These are phyloP conservation scores for Suillus tomentosus DNA, from an alignment of 768 basidiomycete genomes.

Conservation along the genomic window DNA sequence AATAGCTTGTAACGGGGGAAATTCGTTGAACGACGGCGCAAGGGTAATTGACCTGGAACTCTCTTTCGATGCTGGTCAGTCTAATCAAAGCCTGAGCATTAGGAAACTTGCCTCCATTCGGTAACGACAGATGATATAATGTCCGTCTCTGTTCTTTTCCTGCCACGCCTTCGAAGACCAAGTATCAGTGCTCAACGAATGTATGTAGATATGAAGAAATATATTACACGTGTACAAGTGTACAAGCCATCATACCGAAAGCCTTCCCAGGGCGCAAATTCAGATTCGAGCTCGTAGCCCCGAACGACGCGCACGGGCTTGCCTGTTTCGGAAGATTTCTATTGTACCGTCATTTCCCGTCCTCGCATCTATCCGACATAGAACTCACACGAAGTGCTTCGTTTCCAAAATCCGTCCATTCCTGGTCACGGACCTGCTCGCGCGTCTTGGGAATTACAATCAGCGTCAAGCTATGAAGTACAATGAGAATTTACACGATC, in stretches of 20 bases:
- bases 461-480: neutral
- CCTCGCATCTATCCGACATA: neutral
- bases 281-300: slow-evolving; percentile 21
- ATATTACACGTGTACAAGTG: slow-evolving; percentile 25
- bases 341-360: neutral
- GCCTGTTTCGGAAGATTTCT: slow-evolving; percentile 26
- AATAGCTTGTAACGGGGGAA: too few species aligned
- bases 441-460: slow-evolving; percentile 16
- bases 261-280: slow-evolving; percentile 27
- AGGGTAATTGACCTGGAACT: slow-evolving; percentile 26
- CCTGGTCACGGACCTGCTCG: slow-evolving; percentile 25
- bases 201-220: neutral
- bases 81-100: neutral
- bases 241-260: slow-evolving; percentile 36
- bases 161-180: slow-evolving; percentile 23
- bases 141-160: slow-evolving; percentile 15
- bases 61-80: slow-evolving; percentile 21
- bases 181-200: neutral
- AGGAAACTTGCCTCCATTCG: slow-evolving; percentile 23
- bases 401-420: slow-evolving; percentile 20
- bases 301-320: slow-evolving; percentile 30
- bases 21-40: slow-evolving; percentile 16
- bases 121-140: slow-evolving; percentile 27
- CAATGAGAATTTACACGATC: slow-evolving; percentile 9
- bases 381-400: slow-evolving; percentile 22